These are phyloP conservation scores for Coemansia umbellata DNA, from an alignment of 192 early-diverging fungal genomes.

Conservation along the genomic window DNA sequence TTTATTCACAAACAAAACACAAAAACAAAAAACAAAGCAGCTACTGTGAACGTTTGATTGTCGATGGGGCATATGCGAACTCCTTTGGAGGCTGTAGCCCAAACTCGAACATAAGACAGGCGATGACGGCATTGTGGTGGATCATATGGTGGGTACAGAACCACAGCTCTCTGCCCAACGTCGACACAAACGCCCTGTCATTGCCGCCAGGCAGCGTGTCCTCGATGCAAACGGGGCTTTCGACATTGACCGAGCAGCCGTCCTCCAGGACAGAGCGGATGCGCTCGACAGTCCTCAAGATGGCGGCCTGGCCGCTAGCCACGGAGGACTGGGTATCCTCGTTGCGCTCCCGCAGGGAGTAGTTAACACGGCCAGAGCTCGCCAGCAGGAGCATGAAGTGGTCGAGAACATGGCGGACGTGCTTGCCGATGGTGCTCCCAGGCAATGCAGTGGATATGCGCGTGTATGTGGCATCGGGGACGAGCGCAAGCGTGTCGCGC, in stretches of 20 bases:
- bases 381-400: slow-evolving; percentile 41
- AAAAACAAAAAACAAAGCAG: no score
- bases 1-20: no score
- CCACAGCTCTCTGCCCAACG: slow-evolving; percentile 49
- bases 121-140: slow-evolving; percentile 51
- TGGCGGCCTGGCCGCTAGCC: slow-evolving; percentile 4
- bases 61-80: slow-evolving; percentile 49
- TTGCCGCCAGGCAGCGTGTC: slow-evolving; percentile 24
- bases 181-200: slow-evolving; percentile 22
- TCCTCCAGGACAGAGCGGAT: neutral
- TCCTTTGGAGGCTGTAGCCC: slow-evolving; percentile 21
- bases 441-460: slow-evolving; percentile 32
- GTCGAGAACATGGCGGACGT: slow-evolving; percentile 53
- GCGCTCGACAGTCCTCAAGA: neutral
- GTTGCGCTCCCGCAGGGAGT: slow-evolving; percentile 25
- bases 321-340: slow-evolving; percentile 15
- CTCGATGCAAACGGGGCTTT: neutral
- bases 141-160: slow-evolving; percentile 54
- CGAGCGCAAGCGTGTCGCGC: neutral
- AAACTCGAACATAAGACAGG: slow-evolving; percentile 35
- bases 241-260: neutral
- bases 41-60: slow-evolving; percentile 22
- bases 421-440: slow-evolving; percentile 55
- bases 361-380: slow-evolving; percentile 10
- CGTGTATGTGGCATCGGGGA: slow-evolving; percentile 24